Base-by-base conservation (phyloP, 2,329 filamentous ascomycete species). In the Cercospora janseana region DNA sequence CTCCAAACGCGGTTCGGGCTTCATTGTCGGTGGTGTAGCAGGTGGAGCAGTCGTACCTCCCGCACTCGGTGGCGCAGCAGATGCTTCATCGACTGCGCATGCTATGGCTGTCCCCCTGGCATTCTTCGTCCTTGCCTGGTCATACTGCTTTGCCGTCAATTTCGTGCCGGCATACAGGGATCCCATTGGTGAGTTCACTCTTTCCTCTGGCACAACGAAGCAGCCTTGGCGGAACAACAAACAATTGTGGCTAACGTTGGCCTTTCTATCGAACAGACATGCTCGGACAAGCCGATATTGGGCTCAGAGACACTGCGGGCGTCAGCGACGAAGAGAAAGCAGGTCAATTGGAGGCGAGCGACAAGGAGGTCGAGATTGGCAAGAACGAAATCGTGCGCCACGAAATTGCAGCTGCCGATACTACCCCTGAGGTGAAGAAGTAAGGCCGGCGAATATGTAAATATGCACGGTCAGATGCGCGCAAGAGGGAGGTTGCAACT, bases 1-100 rank as follows among this genome's bases (percentile, higher is more conserved):
- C 70, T 87, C 84, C 27, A 90, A 91, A 74, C 79, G 86, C 53
- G 87, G 87, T 1, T 83, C 82, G 2, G 86, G 86, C 1, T 86
- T 81, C 66, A 82, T 94, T 57, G 78, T 89, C 2, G 84, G 75
- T 4, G 86, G 84, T 57, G 85, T 91, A 0, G 75, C 79, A 12
- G 87, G 87, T 10, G 87, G 87, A 87, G 87, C 2, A 13, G 51
- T 57, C 24, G 85, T 91, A 6, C 87, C 87, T 1, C 83, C 87
- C 0, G 73, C 91, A 24, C 79, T 85, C 2, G 87, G 86, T 26
- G 79, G 76, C 6, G 85, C 83, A 1, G 81, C 85, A 4, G 86
- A 91, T 29, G 79, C 82, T 9, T 51, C 47, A 1, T 45, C 18
- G 26, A 57, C 52, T n/a, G 53, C 52, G 5, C 42, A 32, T 9